Evolutionary conservation across 495 filamentous ascomycete species (phyloP).

Genomic region (Aspergillus nanangensis): DNA sequence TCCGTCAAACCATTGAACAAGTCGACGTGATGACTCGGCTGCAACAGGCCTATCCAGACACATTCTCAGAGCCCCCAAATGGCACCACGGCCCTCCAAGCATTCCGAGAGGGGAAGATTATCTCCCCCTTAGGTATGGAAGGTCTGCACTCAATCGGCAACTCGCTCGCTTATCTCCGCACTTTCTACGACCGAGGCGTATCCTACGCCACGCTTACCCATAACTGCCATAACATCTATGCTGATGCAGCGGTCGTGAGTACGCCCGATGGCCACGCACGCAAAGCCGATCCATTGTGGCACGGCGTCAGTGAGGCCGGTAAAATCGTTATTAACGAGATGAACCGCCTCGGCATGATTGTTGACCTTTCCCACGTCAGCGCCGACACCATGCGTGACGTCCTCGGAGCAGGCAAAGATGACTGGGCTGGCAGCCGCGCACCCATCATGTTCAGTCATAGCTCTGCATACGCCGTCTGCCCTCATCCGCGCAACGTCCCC

Average conservation of each 20-base stretch:
- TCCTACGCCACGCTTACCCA: conserved; percentile 88
- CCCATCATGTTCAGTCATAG: conserved; percentile 59
- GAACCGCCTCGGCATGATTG: conserved; percentile 50
- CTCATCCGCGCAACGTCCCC: conserved; percentile 55
- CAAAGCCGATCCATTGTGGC: conserved; percentile 44
- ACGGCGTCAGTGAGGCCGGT: conserved; percentile 68
- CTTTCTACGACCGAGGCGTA: conserved; percentile 74
- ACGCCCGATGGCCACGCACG: conserved; percentile 40
- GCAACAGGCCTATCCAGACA: conserved; percentile 57
- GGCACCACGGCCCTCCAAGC: conserved; percentile 52
- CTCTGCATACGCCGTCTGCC: conserved; percentile 47
- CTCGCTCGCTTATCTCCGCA: conserved; percentile 68
- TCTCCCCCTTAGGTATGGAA: conserved; percentile 78
- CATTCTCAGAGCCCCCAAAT: conserved; percentile 58
- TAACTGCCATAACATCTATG: conserved; percentile 89
- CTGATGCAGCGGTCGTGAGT: conserved; percentile 70
- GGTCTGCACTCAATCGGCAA: conserved; percentile 96
- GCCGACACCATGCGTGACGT: conserved; percentile 54
- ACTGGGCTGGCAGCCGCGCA: conserved; percentile 40
- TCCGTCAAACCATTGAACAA: conserved; percentile 73
- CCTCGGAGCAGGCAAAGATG: conserved; percentile 38
- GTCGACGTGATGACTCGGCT: conserved; percentile 77
- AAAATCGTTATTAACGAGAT: conserved; percentile 53
- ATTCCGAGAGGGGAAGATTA: conserved; percentile 56
- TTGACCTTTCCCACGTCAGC: conserved; percentile 53